Evolutionary conservation across 352 stramenopile species (phyloP).

Genomic region (Globisporangium rhizosaccharum): DNA sequence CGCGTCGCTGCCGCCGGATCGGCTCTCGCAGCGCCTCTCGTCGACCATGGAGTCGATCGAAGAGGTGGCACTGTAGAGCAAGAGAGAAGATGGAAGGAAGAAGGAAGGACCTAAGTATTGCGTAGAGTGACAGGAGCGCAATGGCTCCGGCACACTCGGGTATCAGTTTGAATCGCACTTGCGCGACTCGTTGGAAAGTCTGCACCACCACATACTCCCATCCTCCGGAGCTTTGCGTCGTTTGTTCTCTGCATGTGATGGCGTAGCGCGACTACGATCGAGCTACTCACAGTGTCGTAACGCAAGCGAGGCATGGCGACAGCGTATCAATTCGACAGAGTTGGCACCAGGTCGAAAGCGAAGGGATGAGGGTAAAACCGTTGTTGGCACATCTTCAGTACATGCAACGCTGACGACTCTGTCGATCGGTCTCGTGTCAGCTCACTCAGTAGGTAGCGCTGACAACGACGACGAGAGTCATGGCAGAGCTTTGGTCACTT

Average conservation of each 20-base stretch:
- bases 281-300: too few species aligned
- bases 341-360: too few species aligned
- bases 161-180: background rate
- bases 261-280: too few species aligned
- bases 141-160: background rate
- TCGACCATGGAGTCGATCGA: conserved; percentile 16
- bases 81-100: background rate
- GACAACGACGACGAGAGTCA: too few species aligned
- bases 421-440: background rate
- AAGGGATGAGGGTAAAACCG: too few species aligned
- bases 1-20: conserved; percentile 37
- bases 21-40: conserved; percentile 41
- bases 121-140: background rate
- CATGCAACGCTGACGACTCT: background rate
- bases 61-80: conserved; percentile 15
- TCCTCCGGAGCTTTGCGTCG: too few species aligned
- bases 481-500: too few species aligned
- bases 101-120: background rate
- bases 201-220: background rate
- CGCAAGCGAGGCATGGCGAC: too few species aligned
- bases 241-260: too few species aligned
- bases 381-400: too few species aligned
- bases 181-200: background rate
- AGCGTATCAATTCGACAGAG: too few species aligned
- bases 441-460: too few species aligned